Conservation (phyloP, 306 rosid species). For the Quercus glauca region DNA sequence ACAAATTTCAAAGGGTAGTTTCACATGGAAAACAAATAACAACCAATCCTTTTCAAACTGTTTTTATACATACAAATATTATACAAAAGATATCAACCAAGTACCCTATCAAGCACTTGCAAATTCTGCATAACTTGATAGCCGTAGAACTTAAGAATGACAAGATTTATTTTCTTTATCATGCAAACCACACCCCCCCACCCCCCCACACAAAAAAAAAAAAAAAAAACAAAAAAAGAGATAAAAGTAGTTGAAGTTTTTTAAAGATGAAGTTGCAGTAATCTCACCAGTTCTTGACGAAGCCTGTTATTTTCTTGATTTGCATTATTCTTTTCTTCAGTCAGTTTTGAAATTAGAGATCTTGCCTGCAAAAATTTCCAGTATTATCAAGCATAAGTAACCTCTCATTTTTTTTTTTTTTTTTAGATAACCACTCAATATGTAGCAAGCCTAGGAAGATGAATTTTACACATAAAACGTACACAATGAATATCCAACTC, state of each 20-base stretch:
- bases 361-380: conserved; percentile 55
- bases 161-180: not conserved
- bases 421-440: not conserved
- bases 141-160: not conserved
- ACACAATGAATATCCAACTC: conserved; percentile 3
- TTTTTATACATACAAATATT: not conserved
- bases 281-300: conserved; percentile 86
- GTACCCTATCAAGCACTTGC: not conserved
- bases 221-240: not conserved
- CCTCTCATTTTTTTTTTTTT: no score
- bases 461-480: not conserved
- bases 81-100: not conserved
- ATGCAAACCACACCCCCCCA: no score
- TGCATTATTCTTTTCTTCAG: conserved; percentile 70
- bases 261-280: not conserved
- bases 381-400: conserved; percentile 17
- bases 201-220: not conserved
- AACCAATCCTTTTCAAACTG: not conserved
- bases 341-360: conserved; percentile 62
- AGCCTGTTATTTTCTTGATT: conserved; percentile 65
- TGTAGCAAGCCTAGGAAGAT: not conserved
- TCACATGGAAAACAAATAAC: not conserved
- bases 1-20: not conserved
- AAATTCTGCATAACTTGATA: not conserved
- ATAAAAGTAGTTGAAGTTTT: not conserved